Evolutionary conservation across 208 protist genomes (phyloP).

Genomic region (Crithidia acanthocephali): DNA sequence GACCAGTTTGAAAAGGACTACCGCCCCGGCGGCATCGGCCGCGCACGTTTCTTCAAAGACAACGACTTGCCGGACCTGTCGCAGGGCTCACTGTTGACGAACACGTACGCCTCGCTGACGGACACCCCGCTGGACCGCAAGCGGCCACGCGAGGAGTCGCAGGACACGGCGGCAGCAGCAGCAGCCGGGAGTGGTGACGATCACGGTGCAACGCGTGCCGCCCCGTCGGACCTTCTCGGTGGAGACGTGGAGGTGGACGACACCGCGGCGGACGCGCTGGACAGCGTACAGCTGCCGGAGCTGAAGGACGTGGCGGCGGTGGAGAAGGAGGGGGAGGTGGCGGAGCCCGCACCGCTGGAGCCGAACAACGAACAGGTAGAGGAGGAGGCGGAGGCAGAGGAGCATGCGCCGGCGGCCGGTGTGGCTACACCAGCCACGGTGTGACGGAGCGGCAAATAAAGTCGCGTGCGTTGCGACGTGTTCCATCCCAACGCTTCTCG

Average conservation of each 20-base stretch:
- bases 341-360: not conserved
- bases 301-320: not conserved
- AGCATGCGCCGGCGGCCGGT: not conserved
- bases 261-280: slow-evolving; percentile 2
- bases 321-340: not conserved
- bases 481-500: no score
- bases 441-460: no score
- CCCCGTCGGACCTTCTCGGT: not conserved
- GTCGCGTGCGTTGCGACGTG: no score
- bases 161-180: slow-evolving; percentile 1
- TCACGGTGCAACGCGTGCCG: not conserved
- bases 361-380: not conserved
- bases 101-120: slow-evolving; percentile 31
- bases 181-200: not conserved
- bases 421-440: not conserved
- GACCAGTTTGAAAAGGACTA: slow-evolving; percentile 79
- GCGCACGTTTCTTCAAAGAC: slow-evolving; percentile 65
- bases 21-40: slow-evolving; percentile 71
- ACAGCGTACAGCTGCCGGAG: slow-evolving; percentile 1
- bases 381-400: not conserved
- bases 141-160: not conserved
- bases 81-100: slow-evolving; percentile 11
- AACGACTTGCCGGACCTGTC: slow-evolving; percentile 56
- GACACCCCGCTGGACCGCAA: slow-evolving; percentile 1
- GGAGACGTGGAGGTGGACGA: not conserved